Percentiles rank a stretch among this genome's conserved stretches.
Conservation (phyloP, 257 asterid genomes). For the Galeopsis tetrahit region DNA sequence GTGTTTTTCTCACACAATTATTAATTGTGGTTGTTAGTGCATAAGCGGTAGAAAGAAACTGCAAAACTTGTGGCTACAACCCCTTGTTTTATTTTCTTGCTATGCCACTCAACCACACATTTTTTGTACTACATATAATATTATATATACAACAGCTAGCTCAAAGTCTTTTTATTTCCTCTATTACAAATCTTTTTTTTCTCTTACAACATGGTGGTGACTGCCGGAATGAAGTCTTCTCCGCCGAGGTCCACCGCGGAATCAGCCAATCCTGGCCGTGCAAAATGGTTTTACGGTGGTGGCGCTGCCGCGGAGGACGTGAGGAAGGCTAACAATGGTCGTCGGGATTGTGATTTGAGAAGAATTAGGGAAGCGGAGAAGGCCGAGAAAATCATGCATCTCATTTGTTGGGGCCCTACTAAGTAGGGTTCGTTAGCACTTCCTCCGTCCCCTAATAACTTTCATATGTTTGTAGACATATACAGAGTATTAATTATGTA, state of each 20-base stretch:
- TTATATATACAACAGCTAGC: neutral
- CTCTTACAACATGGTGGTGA: conserved; percentile 16
- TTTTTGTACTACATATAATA: conserved; percentile 6
- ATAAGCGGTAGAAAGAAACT: neutral
- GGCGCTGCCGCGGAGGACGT: conserved; percentile 28
- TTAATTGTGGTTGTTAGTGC: conserved; percentile 34
- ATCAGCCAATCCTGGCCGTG: conserved; percentile 28
- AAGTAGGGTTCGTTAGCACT: no score
- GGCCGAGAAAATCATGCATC: conserved; percentile 60
- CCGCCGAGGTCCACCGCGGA: conserved; percentile 31
- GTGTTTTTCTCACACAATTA: neutral
- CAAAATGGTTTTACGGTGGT: conserved; percentile 30
- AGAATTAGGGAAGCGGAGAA: conserved; percentile 52
- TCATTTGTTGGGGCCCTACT: conserved; percentile 55
- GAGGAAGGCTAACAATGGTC: conserved; percentile 25
- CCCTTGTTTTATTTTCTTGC: conserved; percentile 35
- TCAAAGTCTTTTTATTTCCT: neutral
- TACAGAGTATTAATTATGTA: no score
- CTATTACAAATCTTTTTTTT: neutral
- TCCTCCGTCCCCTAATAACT: no score
- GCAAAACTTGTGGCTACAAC: conserved; percentile 40
- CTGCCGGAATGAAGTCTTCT: conserved; percentile 28
- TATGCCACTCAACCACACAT: conserved; percentile 31
- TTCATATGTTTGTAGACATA: no score
- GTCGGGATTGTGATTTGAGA: conserved; percentile 27